These are phyloP conservation scores for Lithospermum erythrorhizon DNA, from an alignment of 257 asterid species.

Conservation along the genomic window DNA sequence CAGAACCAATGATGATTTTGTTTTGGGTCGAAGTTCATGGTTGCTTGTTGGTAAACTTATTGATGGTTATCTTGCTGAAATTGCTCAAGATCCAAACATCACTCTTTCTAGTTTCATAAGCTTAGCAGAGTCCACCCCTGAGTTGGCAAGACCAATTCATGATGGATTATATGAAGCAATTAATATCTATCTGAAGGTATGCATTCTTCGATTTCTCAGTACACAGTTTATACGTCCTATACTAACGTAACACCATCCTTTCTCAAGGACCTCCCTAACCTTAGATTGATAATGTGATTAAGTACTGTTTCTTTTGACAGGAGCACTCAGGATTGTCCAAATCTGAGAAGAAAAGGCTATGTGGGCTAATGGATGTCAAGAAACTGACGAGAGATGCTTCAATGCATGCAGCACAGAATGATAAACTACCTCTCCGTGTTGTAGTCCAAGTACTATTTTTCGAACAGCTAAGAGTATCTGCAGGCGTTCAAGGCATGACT, in stretches of 20 bases:
- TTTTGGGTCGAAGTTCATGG: constrained; percentile 59
- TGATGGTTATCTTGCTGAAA: constrained; percentile 53
- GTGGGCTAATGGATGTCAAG: constrained; percentile 67
- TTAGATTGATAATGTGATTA: neutral
- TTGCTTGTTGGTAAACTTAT: constrained; percentile 56
- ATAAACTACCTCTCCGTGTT: constrained; percentile 67
- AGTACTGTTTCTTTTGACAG: constrained; percentile 20
- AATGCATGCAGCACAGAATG: constrained; percentile 90
- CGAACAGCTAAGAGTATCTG: constrained; percentile 63
- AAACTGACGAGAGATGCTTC: constrained; percentile 55
- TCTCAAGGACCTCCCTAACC: no score
- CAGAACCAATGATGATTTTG: constrained; percentile 29
- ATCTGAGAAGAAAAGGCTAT: constrained; percentile 59
- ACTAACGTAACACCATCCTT: no score
- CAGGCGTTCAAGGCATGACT: constrained; percentile 23
- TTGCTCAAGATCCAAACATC: constrained; percentile 55
- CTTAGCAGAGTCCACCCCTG: constrained; percentile 58
- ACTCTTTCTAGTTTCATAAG: constrained; percentile 37
- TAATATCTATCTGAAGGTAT: constrained; percentile 59
- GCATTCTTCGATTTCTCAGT: constrained; percentile 1
- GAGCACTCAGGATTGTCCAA: constrained; percentile 51
- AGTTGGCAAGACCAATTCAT: constrained; percentile 66
- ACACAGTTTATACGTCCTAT: neutral
- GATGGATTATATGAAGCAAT: constrained; percentile 69
- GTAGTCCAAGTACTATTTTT: constrained; percentile 74